Evolutionary conservation across 495 filamentous ascomycete genomes (phyloP).

Genomic region (Poronia punctata): DNA sequence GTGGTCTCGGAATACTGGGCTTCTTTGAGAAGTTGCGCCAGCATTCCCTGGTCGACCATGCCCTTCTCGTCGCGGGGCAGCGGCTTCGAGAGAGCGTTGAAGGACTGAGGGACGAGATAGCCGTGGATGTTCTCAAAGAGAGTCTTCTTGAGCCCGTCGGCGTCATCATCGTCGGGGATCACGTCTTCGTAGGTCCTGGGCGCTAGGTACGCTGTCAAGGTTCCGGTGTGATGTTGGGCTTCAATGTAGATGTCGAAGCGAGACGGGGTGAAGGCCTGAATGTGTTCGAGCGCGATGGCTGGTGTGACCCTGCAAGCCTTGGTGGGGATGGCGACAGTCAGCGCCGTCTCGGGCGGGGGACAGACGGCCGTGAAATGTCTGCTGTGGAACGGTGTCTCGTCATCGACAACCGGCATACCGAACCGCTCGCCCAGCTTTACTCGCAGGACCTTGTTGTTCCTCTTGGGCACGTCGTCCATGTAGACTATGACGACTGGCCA

Average conservation of each 20-base stretch:
- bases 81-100: slow-evolving; percentile 16
- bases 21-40: slow-evolving; percentile 16
- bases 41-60: slow-evolving; percentile 19
- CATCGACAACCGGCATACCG: slow-evolving; percentile 22
- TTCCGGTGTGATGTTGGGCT: neutral
- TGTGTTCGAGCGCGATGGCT: neutral
- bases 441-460: slow-evolving; percentile 40
- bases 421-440: slow-evolving; percentile 34
- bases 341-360: slow-evolving; percentile 28
- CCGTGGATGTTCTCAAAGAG: slow-evolving; percentile 13
- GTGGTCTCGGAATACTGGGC: slow-evolving; percentile 9
- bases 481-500: slow-evolving; percentile 36
- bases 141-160: slow-evolving; percentile 1
- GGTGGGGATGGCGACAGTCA: slow-evolving; percentile 19
- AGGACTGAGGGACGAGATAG: slow-evolving; percentile 27
- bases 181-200: neutral
- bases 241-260: neutral
- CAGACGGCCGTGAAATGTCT: slow-evolving; percentile 31
- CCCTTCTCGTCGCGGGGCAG: slow-evolving; percentile 23
- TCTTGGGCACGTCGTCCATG: slow-evolving; percentile 37
- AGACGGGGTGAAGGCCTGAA: neutral
- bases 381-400: slow-evolving; percentile 19
- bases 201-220: neutral
- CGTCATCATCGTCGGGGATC: neutral
- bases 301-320: slow-evolving; percentile 12